Percentiles rank a stretch among this genome's conserved stretches.
Evolutionary conservation across 331 rosid genomes (phyloP).

Genomic region (Saraca asoca): DNA sequence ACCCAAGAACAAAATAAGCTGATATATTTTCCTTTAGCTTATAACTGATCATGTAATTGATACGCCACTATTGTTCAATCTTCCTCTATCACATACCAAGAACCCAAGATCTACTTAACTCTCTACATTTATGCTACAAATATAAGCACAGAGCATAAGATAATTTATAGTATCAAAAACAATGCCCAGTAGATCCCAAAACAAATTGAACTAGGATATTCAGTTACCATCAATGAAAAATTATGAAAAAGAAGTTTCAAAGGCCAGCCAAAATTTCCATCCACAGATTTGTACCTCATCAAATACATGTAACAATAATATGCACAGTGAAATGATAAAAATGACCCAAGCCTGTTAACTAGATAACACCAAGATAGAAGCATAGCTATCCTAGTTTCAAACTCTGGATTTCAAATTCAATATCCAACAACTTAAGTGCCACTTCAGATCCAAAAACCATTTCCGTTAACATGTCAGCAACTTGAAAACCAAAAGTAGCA

Average conservation of each 20-base stretch:
- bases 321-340: constrained; percentile 48
- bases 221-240: constrained; percentile 24
- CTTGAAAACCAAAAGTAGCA: constrained; percentile 71
- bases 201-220: constrained; percentile 9
- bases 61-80: constrained; percentile 5
- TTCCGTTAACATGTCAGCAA: constrained; percentile 77
- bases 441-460: constrained; percentile 71
- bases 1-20: background rate
- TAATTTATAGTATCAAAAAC: constrained; percentile 15
- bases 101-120: background rate
- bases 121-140: background rate
- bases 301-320: constrained; percentile 45
- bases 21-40: no score
- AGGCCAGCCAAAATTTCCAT: constrained; percentile 34
- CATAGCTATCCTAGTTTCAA: constrained; percentile 48
- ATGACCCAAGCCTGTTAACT: constrained; percentile 34
- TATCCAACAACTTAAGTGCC: constrained; percentile 97
- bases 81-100: constrained; percentile 6
- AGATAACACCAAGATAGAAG: constrained; percentile 41
- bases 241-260: constrained; percentile 19
- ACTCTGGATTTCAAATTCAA: constrained; percentile 54
- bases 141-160: constrained; percentile 22
- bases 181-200: constrained; percentile 15
- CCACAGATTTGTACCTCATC: constrained; percentile 39
- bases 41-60: no score